These are phyloP conservation scores for Yamadazyma laniorum DNA, from an alignment of 805 yeast species.

Conservation along the genomic window DNA sequence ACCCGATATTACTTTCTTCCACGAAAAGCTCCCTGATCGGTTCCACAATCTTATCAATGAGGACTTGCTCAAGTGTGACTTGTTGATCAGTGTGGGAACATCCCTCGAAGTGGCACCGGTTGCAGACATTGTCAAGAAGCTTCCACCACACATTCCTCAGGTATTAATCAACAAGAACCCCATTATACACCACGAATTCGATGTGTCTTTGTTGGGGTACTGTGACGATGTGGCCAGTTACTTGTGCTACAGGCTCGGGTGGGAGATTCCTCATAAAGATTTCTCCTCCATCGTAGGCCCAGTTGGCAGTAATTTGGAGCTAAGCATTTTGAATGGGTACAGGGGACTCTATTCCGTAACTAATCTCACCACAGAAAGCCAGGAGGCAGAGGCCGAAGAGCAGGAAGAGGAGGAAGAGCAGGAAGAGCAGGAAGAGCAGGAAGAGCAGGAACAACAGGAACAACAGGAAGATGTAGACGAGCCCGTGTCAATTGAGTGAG, in stretches of 20 bases:
- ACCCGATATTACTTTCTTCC: slow-evolving; percentile 87
- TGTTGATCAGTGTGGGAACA: slow-evolving; percentile 80
- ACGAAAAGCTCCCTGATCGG: slow-evolving; percentile 57
- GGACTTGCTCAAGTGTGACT: slow-evolving; percentile 72
- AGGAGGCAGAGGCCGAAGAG: no score
- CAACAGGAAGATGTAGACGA: no score
- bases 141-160: slow-evolving; percentile 36
- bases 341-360: neutral
- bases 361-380: neutral
- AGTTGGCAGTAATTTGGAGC: neutral
- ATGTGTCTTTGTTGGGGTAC: slow-evolving; percentile 37
- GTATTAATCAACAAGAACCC: slow-evolving; percentile 40
- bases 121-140: slow-evolving; percentile 35
- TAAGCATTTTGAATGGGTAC: neutral
- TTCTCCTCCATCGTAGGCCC: slow-evolving; percentile 15
- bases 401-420: no score
- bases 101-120: slow-evolving; percentile 66
- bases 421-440: no score
- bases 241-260: slow-evolving; percentile 31
- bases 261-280: slow-evolving; percentile 34
- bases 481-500: no score
- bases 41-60: slow-evolving; percentile 33
- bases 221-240: slow-evolving; percentile 42
- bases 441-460: no score
- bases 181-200: slow-evolving; percentile 35